These are phyloP conservation scores for Metschnikowia hibisci DNA, from an alignment of 805 yeast species.

Conservation along the genomic window DNA sequence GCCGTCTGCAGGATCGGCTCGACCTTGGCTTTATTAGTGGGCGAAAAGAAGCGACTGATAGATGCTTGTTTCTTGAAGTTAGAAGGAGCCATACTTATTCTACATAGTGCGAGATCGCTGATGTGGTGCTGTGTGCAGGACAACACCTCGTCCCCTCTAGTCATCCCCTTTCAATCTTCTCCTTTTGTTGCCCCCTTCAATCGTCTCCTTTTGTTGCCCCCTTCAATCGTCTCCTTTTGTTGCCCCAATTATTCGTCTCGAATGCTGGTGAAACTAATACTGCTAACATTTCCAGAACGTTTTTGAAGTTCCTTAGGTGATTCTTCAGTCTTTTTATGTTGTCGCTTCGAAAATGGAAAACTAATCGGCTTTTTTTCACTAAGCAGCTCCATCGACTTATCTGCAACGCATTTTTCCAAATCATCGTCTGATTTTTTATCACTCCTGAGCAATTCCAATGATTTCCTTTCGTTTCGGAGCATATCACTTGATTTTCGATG, in stretches of 20 bases:
- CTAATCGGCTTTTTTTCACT: neutral
- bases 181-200: no score
- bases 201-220: no score
- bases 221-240: no score
- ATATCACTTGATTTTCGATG: neutral
- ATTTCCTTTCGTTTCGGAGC: neutral
- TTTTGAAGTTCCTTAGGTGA: neutral
- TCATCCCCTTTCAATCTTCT: no score
- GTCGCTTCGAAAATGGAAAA: neutral
- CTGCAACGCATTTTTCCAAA: neutral
- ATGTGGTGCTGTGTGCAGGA: neutral
- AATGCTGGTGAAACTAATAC: constrained; percentile 18
- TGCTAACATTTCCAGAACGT: constrained; percentile 11
- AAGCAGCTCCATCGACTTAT: constrained; percentile 4
- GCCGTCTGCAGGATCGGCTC: neutral
- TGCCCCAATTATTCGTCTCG: constrained; percentile 11
- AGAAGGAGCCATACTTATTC: neutral
- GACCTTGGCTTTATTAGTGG: neutral
- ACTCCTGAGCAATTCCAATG: neutral
- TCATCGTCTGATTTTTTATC: neutral
- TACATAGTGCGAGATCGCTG: neutral
- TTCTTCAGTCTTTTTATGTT: neutral
- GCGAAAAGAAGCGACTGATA: constrained; percentile 16
- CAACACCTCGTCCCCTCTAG: no score
- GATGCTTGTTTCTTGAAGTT: constrained; percentile 14